These are phyloP conservation scores for Eutypa lata DNA, from an alignment of 2,329 filamentous ascomycete genomes.

Conservation along the genomic window DNA sequence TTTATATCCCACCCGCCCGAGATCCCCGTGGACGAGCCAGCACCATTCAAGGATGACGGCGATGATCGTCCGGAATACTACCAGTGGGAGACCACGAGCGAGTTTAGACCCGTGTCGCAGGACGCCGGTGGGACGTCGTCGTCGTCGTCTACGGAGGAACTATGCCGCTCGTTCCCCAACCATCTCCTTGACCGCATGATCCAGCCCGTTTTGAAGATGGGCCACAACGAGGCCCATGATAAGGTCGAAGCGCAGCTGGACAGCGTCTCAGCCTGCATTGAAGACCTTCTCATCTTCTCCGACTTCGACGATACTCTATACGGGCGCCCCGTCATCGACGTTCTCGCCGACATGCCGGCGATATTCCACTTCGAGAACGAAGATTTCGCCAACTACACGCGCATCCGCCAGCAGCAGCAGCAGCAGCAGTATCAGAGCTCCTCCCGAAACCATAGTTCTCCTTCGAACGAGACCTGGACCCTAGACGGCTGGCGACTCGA, in stretches of 20 bases:
- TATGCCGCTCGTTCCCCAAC: constrained; percentile 25
- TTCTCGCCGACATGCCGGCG: constrained; percentile 43
- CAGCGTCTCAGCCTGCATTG: constrained; percentile 51
- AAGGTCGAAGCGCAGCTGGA: constrained; percentile 44
- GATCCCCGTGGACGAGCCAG: neutral
- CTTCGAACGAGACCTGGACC: constrained; percentile 18
- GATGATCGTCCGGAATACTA: constrained; percentile 9
- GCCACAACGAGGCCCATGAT: constrained; percentile 39
- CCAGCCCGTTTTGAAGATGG: constrained; percentile 44
- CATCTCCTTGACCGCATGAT: constrained; percentile 19
- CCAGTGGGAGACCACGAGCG: constrained; percentile 22
- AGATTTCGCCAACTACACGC: constrained; percentile 39
- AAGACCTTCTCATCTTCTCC: constrained; percentile 45
- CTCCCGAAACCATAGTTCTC: too few relatives aligned
- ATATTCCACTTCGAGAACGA: constrained; percentile 30
- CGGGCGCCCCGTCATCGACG: constrained; percentile 41
- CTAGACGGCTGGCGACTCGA: constrained; percentile 50
- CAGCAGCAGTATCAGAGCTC: too few relatives aligned
- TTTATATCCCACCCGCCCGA: neutral
- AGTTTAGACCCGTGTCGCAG: constrained; percentile 22
- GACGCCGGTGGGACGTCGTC: constrained; percentile 9
- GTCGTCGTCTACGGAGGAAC: constrained; percentile 14
- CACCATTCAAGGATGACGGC: constrained; percentile 5
- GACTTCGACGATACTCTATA: constrained; percentile 45
- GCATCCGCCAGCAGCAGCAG: constrained; percentile 23